Base-by-base conservation (phyloP, 139 green algal species). In the Asterochloris erici region DNA sequence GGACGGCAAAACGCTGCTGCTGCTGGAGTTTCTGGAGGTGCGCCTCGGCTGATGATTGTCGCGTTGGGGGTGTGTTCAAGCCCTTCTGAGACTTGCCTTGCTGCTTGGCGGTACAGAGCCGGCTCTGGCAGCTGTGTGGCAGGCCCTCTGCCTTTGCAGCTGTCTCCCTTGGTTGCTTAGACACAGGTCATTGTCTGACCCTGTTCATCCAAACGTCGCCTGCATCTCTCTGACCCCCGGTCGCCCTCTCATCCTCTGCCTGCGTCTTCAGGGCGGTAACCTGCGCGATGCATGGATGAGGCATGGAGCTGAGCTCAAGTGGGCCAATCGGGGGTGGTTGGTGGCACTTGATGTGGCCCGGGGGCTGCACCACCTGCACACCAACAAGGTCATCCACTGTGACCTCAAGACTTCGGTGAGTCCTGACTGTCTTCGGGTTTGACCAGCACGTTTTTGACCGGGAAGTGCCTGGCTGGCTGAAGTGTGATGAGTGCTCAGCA, bases 1-100 rank as follows among this genome's bases (percentile, higher is more conserved):
- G 23, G n/a, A 69, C 19, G 79, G 68, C 68, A 77, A 83, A 27
- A 76, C 79, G 66, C 69, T 83, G 79, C 79, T 83, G 68, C 66
- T 83, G 15, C 79, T 83, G 63, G 79, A 83, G 68, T 70, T 77
- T 54, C 69, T 83, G 79, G 79, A 77, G 79, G 79, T 81, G 11
- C 61, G 26, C 26, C 15, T 4, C 66, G 13, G 21, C 12, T 16
- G 17, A 62, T 63, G 12, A 24, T 78, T 0, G 62, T 19, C 13
- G 24, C 27, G 26, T n/a, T 11, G 13, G 19, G 1, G 24, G 19
- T 6, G 10, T 54, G 38, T 6, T 6, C 6, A 54, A 54, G 38
- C 4, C 2, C 38, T 54, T 2, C 38, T 54, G 6, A 54, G 38
- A 54, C 38, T 54, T 54, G 38, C 4, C 38, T 71, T 9, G 17